Conservation (phyloP, 2,329 filamentous ascomycete species). For the Lecanicillium sp. region DNA sequence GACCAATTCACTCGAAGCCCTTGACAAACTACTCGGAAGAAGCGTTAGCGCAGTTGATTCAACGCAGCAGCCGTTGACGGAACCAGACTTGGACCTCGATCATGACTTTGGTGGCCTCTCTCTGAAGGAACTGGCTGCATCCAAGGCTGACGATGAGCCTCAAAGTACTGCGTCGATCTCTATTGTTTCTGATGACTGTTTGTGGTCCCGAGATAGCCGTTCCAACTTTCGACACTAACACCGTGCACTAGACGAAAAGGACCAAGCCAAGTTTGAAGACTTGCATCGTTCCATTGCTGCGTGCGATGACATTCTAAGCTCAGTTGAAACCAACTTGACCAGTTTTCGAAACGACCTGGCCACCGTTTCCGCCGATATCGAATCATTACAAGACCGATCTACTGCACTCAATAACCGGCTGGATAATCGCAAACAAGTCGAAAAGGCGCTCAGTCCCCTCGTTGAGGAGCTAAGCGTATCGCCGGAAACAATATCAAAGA, state of each 20-base stretch:
- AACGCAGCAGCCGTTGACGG: slow-evolving; percentile 17
- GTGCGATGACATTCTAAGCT: slow-evolving; percentile 88
- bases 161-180: slow-evolving; percentile 1
- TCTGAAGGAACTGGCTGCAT: slow-evolving; percentile 59
- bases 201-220: slow-evolving; percentile 17
- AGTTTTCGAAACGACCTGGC: slow-evolving; percentile 92
- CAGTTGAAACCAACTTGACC: slow-evolving; percentile 84
- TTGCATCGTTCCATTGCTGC: slow-evolving; percentile 81
- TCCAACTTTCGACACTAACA: not conserved
- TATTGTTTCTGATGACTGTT: slow-evolving; percentile 56
- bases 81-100: slow-evolving; percentile 51
- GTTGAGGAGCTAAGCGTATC: slow-evolving; percentile 90
- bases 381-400: slow-evolving; percentile 82
- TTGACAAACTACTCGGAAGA: slow-evolving; percentile 41
- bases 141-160: slow-evolving; percentile 17
- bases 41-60: slow-evolving; percentile 10
- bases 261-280: slow-evolving; percentile 80
- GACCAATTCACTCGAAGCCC: slow-evolving; percentile 61
- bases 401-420: slow-evolving; percentile 73
- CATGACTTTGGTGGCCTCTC: slow-evolving; percentile 75
- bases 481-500: slow-evolving; percentile 73
- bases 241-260: slow-evolving; percentile 54
- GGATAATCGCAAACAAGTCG: slow-evolving; percentile 82
- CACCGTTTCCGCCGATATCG: slow-evolving; percentile 88
- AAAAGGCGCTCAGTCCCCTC: slow-evolving; percentile 76